Evolutionary conservation across 2,329 filamentous ascomycete species (phyloP).

Genomic region (Diaporthe citri): DNA sequence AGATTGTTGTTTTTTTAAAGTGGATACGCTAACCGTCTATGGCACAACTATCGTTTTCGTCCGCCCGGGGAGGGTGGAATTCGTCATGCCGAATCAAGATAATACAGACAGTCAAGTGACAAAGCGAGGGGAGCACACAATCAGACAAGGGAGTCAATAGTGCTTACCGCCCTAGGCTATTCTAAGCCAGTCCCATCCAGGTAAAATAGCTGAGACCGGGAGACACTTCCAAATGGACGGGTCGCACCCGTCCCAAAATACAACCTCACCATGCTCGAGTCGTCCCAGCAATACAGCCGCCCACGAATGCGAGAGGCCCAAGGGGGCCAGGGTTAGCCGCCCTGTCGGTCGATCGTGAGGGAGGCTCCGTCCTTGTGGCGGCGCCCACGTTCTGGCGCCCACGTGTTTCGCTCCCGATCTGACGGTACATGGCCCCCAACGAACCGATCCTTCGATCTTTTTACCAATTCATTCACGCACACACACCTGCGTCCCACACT

Average conservation of each 20-base stretch:
- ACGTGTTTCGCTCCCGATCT: slow-evolving; percentile 9
- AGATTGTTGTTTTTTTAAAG: too few relatives aligned
- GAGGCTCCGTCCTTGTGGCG: background rate
- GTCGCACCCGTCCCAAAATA: background rate
- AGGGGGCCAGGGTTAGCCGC: background rate
- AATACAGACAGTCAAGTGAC: slow-evolving; percentile 14
- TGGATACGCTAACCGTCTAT: too few relatives aligned
- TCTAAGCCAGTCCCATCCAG: background rate
- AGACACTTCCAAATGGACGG: background rate
- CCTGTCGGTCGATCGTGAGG: background rate
- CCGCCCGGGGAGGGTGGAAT: too few relatives aligned
- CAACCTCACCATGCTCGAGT: background rate
- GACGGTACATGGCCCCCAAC: slow-evolving; percentile 2
- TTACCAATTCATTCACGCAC: background rate
- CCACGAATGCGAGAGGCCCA: background rate
- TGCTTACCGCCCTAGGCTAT: slow-evolving; percentile 26
- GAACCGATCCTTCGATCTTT: slow-evolving; percentile 4
- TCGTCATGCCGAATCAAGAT: too few relatives aligned
- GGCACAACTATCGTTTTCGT: too few relatives aligned
- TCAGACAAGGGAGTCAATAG: slow-evolving; percentile 9
- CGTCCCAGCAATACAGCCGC: background rate
- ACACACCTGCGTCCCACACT: background rate
- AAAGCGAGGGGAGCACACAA: background rate
- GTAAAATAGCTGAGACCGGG: background rate
- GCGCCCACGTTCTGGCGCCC: slow-evolving; percentile 5